phyloP scores from a whole-genome alignment of 2,329 filamentous ascomycete genomes.

The Atkinsonella hypoxylon region DNA sequence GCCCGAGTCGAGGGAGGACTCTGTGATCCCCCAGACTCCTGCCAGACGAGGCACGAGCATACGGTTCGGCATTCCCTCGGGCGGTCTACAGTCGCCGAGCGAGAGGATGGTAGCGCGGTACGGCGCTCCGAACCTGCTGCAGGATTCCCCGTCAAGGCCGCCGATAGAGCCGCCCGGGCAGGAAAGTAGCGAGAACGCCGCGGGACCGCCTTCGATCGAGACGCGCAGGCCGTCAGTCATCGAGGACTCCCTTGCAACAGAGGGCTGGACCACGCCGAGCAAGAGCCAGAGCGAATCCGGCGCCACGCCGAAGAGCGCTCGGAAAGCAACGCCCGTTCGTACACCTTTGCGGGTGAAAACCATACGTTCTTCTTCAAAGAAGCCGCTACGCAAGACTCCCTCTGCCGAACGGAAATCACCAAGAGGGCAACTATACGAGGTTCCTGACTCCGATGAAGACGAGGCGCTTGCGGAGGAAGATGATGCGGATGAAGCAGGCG shows the following conservation, averaged over 20 bases:
- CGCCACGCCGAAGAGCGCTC: neutral
- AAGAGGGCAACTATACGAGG: slow-evolving; percentile 19
- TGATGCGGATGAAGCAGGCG: slow-evolving; percentile 5
- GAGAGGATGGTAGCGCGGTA: slow-evolving; percentile 29
- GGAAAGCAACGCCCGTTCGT: neutral
- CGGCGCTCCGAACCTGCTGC: slow-evolving; percentile 18
- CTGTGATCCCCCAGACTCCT: slow-evolving; percentile 32
- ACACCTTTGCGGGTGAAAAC: neutral
- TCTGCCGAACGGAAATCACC: slow-evolving; percentile 3
- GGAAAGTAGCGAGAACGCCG: slow-evolving; percentile 11
- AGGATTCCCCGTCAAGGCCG: slow-evolving; percentile 27
- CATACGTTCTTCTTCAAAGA: slow-evolving; percentile 11
- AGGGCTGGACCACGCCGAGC: slow-evolving; percentile 18
- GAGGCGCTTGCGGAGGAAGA: slow-evolving; percentile 7
- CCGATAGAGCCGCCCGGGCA: slow-evolving; percentile 12
- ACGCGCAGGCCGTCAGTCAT: slow-evolving; percentile 22
- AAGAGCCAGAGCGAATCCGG: slow-evolving; percentile 12
- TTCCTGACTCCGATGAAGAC: slow-evolving; percentile 34
- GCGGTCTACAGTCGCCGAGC: slow-evolving; percentile 24
- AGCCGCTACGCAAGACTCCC: slow-evolving; percentile 8
- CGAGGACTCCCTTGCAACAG: slow-evolving; percentile 32
- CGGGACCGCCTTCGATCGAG: slow-evolving; percentile 10
- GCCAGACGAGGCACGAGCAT: slow-evolving; percentile 14
- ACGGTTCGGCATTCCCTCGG: slow-evolving; percentile 32
- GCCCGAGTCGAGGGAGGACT: slow-evolving; percentile 16